Evolutionary conservation across 2,329 filamentous ascomycete genomes (phyloP).

Genomic region (Periconia sp.): DNA sequence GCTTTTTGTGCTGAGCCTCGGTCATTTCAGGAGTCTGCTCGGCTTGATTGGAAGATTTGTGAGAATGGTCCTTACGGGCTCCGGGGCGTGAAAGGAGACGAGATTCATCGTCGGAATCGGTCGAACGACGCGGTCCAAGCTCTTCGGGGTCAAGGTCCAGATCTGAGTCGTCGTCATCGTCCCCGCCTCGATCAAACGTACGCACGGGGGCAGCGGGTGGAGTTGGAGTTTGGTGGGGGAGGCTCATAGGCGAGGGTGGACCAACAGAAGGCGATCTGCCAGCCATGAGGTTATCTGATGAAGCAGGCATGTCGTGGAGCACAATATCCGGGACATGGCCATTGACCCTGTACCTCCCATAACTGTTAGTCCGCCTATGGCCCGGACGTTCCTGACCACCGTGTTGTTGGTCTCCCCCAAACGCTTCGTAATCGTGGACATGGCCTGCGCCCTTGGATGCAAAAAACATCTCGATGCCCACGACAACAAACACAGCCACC

Average conservation of each 20-base stretch:
- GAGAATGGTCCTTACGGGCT: slow-evolving; percentile 19
- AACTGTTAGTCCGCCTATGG: slow-evolving; percentile 37
- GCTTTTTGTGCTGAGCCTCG: slow-evolving; percentile 58
- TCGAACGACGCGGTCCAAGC: slow-evolving; percentile 28
- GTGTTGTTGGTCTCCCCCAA: slow-evolving; percentile 22
- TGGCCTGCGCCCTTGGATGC: slow-evolving; percentile 68
- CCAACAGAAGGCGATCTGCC: slow-evolving; percentile 36
- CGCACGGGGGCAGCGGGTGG: slow-evolving; percentile 12
- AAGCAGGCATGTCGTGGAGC: slow-evolving; percentile 30
- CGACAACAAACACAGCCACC: slow-evolving; percentile 61
- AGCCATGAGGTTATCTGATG: slow-evolving; percentile 37
- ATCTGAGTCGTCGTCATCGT: slow-evolving; percentile 34
- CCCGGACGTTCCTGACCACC: slow-evolving; percentile 16
- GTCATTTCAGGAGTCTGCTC: slow-evolving; percentile 28
- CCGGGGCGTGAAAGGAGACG: slow-evolving; percentile 30
- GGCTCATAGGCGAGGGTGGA: slow-evolving; percentile 20
- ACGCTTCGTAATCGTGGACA: slow-evolving; percentile 57
- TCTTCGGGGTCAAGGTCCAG: slow-evolving; percentile 39
- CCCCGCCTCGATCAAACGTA: slow-evolving; percentile 14
- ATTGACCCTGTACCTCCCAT: slow-evolving; percentile 29
- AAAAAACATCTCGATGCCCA: slow-evolving; percentile 86
- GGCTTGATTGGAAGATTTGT: slow-evolving; percentile 9
- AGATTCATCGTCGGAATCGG: slow-evolving; percentile 34
- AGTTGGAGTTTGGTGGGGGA: slow-evolving; percentile 6
- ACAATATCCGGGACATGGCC: slow-evolving; percentile 32